Evolutionary conservation across 345 rosid genomes (phyloP).

Genomic region (Corchorus capsularis): DNA sequence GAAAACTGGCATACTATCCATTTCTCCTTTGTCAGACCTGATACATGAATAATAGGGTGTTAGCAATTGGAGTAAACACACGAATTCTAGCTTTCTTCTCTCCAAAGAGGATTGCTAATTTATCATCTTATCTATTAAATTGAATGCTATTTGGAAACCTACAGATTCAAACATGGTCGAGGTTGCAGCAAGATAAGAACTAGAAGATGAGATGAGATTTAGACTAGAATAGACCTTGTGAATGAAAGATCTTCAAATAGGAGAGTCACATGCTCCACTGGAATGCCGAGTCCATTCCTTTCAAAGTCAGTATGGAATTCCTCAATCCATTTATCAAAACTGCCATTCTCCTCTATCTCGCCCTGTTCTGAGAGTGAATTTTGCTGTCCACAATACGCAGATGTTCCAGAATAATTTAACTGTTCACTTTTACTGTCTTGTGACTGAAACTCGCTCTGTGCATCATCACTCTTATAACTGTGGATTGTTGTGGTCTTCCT

Average conservation of each 20-base stretch:
- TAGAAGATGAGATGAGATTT: not conserved
- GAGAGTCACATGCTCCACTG: slow-evolving; percentile 33
- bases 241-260: slow-evolving; percentile 34
- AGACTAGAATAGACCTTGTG: slow-evolving; percentile 24
- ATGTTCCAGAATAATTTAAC: not conserved
- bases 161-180: too few relatives aligned
- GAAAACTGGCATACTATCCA: slow-evolving; percentile 23
- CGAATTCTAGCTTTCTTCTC: not conserved
- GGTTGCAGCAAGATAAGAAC: not conserved
- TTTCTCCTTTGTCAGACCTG: slow-evolving; percentile 23
- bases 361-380: slow-evolving; percentile 3
- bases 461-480: slow-evolving; percentile 9
- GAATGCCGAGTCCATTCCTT: slow-evolving; percentile 25
- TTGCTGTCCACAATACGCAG: slow-evolving; percentile 5
- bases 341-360: not conserved
- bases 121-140: not conserved
- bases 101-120: not conserved
- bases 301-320: slow-evolving; percentile 26
- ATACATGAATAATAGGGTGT: slow-evolving; percentile 2
- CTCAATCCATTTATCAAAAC: slow-evolving; percentile 19
- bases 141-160: too few relatives aligned
- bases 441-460: slow-evolving; percentile 17
- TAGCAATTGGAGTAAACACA: not conserved
- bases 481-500: slow-evolving; percentile 15
- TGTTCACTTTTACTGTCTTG: slow-evolving; percentile 2